Base-by-base conservation (phyloP, 768 basidiomycete species). In the Rhodosporidiobolus odoratus region DNA sequence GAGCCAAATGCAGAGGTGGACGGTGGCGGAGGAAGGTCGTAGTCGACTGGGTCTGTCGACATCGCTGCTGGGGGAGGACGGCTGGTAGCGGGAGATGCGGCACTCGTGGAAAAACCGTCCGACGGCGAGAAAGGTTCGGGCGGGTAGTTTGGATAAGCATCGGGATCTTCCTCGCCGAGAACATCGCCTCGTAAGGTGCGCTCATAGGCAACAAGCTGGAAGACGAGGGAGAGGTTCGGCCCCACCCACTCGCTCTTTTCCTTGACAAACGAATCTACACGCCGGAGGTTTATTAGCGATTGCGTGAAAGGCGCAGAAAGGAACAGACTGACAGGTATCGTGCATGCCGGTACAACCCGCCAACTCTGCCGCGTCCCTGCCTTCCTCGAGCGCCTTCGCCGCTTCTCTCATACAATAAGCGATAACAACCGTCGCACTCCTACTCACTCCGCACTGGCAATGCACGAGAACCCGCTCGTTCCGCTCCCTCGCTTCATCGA, bases 391-490 rank as follows among this genome's bases (percentile, higher is more conserved):
- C 21, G 88, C 82, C 19, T 85, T 85, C 57, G 88, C 86, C 37
- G 92, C 90, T n/a, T 91, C 90, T 61, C 91, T 86, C 92, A 95
- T 95, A 72, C 93, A 90, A 66, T 93, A 84, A 45, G 92, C 92
- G 71, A 95, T 94, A 58, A 89, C 86, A 78, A 94, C 81, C 3
- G 92, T 94, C 25, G 92, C 92, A 15, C 90, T 92, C 73, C 92
- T 85, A 30, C 92, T 93, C 41, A 95, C 89, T 75, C 92, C 92
- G 80, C 92, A 92, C 81, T 95, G 92, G 79, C 92, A 95, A 79
- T 74, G 64, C 4, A 63, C 71, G 63, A 75, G 62, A 25, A 74
- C 75, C 58, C 89, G 89, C 70, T 90, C 89, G 63, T 86, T 86
- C 74, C 89, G 87, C 63, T 84, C 83, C 63, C 91, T 79, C 57